Conservation (phyloP, 2,329 filamentous ascomycete species). For the Exophiala sp. region DNA sequence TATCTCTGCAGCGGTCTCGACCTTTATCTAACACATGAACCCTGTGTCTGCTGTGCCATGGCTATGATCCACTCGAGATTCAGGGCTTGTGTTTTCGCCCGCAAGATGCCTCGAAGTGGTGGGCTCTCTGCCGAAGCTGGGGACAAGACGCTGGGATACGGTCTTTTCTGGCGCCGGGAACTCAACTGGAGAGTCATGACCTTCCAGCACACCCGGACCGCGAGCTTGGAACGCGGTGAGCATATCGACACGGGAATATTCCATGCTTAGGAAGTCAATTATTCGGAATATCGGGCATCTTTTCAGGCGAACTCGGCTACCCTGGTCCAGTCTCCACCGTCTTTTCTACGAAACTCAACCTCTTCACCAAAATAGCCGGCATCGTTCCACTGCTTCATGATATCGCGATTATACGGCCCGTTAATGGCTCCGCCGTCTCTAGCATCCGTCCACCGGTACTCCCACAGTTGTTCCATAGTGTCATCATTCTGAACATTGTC, state of each 20-base stretch:
- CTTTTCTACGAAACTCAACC: constrained; percentile 65
- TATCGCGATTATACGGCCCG: constrained; percentile 76
- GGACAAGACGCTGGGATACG: constrained; percentile 44
- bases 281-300: constrained; percentile 25
- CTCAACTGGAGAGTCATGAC: constrained; percentile 47
- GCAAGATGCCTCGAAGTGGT: constrained; percentile 72
- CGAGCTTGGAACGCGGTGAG: constrained; percentile 11
- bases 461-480: constrained; percentile 57
- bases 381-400: constrained; percentile 86
- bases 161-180: constrained; percentile 58
- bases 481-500: constrained; percentile 28
- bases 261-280: constrained; percentile 29
- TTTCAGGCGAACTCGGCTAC: constrained; percentile 48
- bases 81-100: constrained; percentile 72
- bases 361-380: constrained; percentile 90
- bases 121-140: constrained; percentile 61
- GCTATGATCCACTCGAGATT: constrained; percentile 91
- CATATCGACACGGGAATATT: constrained; percentile 24
- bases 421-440: constrained; percentile 72
- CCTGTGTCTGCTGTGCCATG: constrained; percentile 96
- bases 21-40: constrained; percentile 90
- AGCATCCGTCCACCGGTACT: constrained; percentile 88
- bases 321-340: constrained; percentile 51
- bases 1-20: constrained; percentile 93
- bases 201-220: constrained; percentile 41